Percentiles rank a stretch among this genome's conserved stretches.
Conservation (phyloP, 2,329 filamentous ascomycete species). For the Aspergillus carbonarius region DNA sequence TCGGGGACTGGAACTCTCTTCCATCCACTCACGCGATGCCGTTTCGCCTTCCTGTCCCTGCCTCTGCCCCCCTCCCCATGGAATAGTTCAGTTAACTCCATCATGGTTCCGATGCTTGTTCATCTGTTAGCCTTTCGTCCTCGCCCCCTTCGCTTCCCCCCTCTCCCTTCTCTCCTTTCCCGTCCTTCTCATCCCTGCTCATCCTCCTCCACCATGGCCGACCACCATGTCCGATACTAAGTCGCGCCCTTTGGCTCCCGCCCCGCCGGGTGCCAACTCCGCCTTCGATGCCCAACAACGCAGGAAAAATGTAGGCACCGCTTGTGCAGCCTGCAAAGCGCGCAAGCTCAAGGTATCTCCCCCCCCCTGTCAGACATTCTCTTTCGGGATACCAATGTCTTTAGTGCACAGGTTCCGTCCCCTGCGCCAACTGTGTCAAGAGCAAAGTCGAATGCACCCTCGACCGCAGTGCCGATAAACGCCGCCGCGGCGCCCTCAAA, state of each 20-base stretch:
- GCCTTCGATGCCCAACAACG: conserved; percentile 16
- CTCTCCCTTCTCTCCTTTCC: not conserved
- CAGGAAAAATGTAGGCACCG: conserved; percentile 26
- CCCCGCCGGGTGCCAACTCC: conserved; percentile 11
- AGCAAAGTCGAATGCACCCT: conserved; percentile 24
- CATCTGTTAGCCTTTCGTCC: not conserved
- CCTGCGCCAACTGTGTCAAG: conserved; percentile 25
- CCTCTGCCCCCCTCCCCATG: not conserved
- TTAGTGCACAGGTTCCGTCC: conserved; percentile 24
- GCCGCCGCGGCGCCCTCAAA: conserved; percentile 25
- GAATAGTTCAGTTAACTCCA: not conserved
- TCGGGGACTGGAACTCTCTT: not conserved
- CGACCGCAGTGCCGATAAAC: conserved; percentile 22
- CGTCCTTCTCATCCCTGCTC: not conserved
- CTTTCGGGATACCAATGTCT: not conserved
- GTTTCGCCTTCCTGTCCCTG: not conserved
- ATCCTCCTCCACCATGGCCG: conserved; percentile 10
- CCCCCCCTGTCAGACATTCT: not conserved
- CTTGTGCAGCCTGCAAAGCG: conserved; percentile 25
- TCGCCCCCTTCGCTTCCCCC: not conserved
- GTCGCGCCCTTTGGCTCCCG: conserved; percentile 18
- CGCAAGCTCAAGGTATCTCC: conserved; percentile 27
- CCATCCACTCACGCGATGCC: not conserved
- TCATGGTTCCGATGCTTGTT: not conserved
- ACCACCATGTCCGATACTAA: conserved; percentile 17